These are phyloP conservation scores for Penicillium sp. DNA, from an alignment of 2,329 filamentous ascomycete genomes.

Conservation along the genomic window DNA sequence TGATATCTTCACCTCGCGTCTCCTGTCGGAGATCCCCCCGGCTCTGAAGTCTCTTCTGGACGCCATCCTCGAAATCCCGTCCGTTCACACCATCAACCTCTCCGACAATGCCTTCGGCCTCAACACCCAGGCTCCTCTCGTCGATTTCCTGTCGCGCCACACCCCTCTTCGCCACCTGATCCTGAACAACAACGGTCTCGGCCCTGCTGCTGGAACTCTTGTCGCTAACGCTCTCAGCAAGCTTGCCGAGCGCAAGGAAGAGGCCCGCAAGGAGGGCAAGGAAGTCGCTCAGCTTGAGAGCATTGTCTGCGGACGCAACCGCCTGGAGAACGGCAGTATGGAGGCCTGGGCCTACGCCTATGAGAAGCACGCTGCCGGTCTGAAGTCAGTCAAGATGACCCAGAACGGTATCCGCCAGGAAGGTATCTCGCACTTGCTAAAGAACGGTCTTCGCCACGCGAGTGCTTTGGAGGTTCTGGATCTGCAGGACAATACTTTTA, in stretches of 20 bases:
- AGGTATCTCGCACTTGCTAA: conserved; percentile 78
- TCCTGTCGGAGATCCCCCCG: conserved; percentile 89
- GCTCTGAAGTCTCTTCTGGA: conserved; percentile 83
- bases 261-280: conserved; percentile 60
- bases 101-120: conserved; percentile 98
- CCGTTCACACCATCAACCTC: conserved; percentile 87
- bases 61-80: conserved; percentile 78
- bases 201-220: conserved; percentile 82
- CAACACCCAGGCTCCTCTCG: conserved; percentile 88
- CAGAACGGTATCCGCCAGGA: conserved; percentile 97
- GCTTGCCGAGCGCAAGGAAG: conserved; percentile 80
- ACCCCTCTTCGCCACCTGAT: conserved; percentile 89
- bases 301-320: conserved; percentile 94
- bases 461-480: conserved; percentile 72
- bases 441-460: conserved; percentile 72
- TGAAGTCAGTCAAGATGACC: conserved; percentile 92
- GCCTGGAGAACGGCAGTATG: conserved; percentile 96
- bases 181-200: conserved; percentile 97
- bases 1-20: conserved; percentile 94
- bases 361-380: conserved; percentile 70
- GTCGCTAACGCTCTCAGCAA: conserved; percentile 83
- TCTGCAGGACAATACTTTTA: conserved; percentile 97
- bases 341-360: conserved; percentile 88
- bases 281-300: conserved; percentile 84
- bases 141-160: conserved; percentile 86